Evolutionary conservation across 2,329 filamentous ascomycete genomes (phyloP), one percentile per base, ranked within the genome.

Genomic region (Cladosporium sp.): DNA sequence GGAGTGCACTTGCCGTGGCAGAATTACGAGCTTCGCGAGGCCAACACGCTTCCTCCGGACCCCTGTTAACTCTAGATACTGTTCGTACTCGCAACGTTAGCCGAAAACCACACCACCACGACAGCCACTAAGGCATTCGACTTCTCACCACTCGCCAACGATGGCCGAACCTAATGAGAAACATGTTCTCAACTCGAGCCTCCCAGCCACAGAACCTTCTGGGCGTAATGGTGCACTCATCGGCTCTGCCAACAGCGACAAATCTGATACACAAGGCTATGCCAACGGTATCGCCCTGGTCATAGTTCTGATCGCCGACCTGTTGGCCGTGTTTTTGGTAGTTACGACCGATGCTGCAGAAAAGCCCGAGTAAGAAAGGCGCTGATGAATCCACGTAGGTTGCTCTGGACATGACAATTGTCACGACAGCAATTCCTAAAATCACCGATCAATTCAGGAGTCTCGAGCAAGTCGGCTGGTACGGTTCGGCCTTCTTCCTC

Each of bases 361-460:
- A 21, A 21, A 5, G 2, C 6, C 7, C 7, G 7, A 44, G 40
- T 7, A 21, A 44, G 7, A 18, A 21, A 44, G 7, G 7, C 40
- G 12, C 40, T 21, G 40, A 44, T 10, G 18, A 44, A 44, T 7
- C 5, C 40, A n/a, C 18, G 18, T 18, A 44, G 18, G 40, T 44
- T 21, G 40, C 40, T 21, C 40, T 44, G 5, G 40, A 44, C 18
- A 67, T 65, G 6, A 71, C 71, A 35, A 78, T 78, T 63, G 78
- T 83, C 33, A 77, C 79, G 11, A 82, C 79, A 2, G 82, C 81
- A 2, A 81, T 83, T 37, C 82, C 82, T 16, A 75, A 73, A 18
- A 83, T 84, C 56, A 82, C 81, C 0, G 77, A 83, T 68, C 72
- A 83, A 37, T 83, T 84, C 69, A 72, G 81, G 35, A 78, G 79